phyloP scores from a whole-genome alignment of 257 asterid species.

The Verbena officinalis region DNA sequence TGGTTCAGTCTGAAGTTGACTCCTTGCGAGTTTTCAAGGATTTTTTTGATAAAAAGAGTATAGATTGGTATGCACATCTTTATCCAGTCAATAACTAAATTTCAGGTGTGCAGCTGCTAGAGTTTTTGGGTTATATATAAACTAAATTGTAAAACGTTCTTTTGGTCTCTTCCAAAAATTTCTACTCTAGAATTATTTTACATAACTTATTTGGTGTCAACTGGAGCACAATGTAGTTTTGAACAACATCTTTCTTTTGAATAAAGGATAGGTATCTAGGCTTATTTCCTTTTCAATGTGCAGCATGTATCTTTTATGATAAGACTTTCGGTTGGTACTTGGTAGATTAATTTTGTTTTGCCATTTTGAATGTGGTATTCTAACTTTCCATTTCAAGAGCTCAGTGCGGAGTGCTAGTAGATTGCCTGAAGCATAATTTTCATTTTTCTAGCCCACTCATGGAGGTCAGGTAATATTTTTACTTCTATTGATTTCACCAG shows the following conservation, averaged over 20 bases:
- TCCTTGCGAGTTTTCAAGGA: slow-evolving; percentile 20
- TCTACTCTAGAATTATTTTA: background rate
- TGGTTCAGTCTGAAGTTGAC: slow-evolving; percentile 35
- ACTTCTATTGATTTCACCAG: slow-evolving; percentile 48
- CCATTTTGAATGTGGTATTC: slow-evolving; percentile 16
- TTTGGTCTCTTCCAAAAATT: slow-evolving; percentile 1
- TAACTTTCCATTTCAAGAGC: slow-evolving; percentile 26
- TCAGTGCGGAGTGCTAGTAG: slow-evolving; percentile 23
- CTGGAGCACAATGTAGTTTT: background rate
- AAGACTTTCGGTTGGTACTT: slow-evolving; percentile 15
- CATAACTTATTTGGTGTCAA: background rate
- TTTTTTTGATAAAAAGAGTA: too few relatives aligned
- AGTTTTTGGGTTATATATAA: background rate
- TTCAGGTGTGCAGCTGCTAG: slow-evolving; percentile 11
- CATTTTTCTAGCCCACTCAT: slow-evolving; percentile 18
- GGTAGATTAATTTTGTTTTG: slow-evolving; percentile 15
- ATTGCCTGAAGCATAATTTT: slow-evolving; percentile 24
- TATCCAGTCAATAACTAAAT: background rate
- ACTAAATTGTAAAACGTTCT: background rate
- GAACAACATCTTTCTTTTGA: background rate
- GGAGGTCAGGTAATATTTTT: slow-evolving; percentile 29
- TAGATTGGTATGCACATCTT: too few relatives aligned
- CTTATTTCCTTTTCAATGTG: background rate
- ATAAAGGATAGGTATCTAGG: background rate
- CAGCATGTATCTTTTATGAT: slow-evolving; percentile 7